Conservation (phyloP, 345 rosid genomes). For the Populus ilicifolia region DNA sequence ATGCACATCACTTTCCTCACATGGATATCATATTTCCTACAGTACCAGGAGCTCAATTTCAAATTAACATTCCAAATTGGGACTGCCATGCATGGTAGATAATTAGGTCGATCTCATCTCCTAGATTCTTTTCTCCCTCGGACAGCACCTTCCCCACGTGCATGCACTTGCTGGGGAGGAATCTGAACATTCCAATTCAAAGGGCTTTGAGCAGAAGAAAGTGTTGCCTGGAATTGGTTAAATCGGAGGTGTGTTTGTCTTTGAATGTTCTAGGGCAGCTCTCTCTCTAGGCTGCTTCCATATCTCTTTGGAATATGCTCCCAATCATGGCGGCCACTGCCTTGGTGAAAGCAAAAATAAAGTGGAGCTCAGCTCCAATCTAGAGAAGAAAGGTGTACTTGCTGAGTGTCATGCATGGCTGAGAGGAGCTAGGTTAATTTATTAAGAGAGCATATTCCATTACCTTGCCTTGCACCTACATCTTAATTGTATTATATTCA, state of each 20-base stretch:
- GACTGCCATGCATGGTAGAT: neutral
- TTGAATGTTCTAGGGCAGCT: neutral
- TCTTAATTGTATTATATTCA: too few relatives aligned
- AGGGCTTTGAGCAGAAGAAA: neutral
- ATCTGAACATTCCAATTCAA: slow-evolving; percentile 26
- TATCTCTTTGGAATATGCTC: slow-evolving; percentile 3
- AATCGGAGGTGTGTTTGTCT: neutral
- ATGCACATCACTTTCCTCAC: neutral
- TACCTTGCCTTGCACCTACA: too few relatives aligned
- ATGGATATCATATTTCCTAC: neutral
- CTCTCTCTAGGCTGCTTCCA: neutral
- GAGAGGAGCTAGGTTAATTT: too few relatives aligned
- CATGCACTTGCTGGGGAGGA: slow-evolving; percentile 9
- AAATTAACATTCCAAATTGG: neutral
- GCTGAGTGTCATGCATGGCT: neutral
- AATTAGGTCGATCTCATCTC: slow-evolving; percentile 4
- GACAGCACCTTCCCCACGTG: slow-evolving; percentile 21
- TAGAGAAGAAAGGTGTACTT: neutral
- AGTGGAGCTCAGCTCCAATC: neutral
- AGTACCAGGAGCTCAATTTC: neutral
- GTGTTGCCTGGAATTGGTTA: too few relatives aligned
- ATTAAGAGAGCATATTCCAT: too few relatives aligned
- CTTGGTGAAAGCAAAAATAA: neutral
- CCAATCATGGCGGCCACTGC: neutral
- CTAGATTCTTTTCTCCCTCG: neutral